phyloP scores from a whole-genome alignment of 768 basidiomycete genomes.

The Leccinum uliginosum region DNA sequence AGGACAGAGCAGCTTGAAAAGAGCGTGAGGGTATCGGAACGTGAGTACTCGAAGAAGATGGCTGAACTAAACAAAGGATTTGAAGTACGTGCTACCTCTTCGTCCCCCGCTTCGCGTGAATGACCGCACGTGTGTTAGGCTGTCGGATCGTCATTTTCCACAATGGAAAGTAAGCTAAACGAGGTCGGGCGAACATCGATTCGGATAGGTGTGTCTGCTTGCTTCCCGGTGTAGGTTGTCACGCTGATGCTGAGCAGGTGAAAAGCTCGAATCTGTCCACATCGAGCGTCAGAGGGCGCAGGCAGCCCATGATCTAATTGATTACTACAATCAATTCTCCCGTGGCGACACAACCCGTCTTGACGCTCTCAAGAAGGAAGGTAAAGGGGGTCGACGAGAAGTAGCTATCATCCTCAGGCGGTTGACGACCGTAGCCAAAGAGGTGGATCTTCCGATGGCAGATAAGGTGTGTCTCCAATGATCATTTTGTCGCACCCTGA shows the following conservation, averaged over 20 bases:
- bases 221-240: not conserved
- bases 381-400: conserved; percentile 81
- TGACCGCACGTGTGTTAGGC: conserved; percentile 43
- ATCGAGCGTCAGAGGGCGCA: conserved; percentile 89
- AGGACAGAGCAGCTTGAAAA: conserved; percentile 92
- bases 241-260: conserved; percentile 48
- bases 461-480: conserved; percentile 55
- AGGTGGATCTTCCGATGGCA: conserved; percentile 82
- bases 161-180: conserved; percentile 88
- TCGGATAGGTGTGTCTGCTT: conserved; percentile 62
- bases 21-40: conserved; percentile 80
- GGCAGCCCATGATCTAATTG: conserved; percentile 89
- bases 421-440: conserved; percentile 83
- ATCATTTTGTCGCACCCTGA: not conserved
- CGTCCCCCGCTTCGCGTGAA: not conserved
- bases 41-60: conserved; percentile 94
- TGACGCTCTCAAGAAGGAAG: conserved; percentile 80
- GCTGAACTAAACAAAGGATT: conserved; percentile 90
- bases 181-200: conserved; percentile 93
- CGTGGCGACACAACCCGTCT: conserved; percentile 71
- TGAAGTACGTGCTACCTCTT: conserved; percentile 54
- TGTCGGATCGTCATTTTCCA: conserved; percentile 81
- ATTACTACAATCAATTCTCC: conserved; percentile 91
- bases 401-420: conserved; percentile 85
- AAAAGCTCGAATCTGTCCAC: conserved; percentile 93